Percentiles rank a stretch among this genome's conserved stretches.
phyloP scores from a whole-genome alignment of 441 rosid genomes.

The Omphalea diandra region DNA sequence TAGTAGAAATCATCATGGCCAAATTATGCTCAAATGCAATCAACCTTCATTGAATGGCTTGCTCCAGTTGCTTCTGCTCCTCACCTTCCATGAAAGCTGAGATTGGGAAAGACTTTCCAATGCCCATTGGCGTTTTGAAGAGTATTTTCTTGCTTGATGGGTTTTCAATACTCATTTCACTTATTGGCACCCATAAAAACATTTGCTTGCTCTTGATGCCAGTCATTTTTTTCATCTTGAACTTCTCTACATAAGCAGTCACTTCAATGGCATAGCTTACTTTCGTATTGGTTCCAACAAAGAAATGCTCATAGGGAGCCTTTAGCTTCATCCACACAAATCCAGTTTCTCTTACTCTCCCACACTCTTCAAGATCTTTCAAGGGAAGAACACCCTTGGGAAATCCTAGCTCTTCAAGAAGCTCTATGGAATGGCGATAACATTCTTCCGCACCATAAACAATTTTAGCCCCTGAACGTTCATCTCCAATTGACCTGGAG shows the following conservation, averaged over 20 bases:
- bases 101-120: slow-evolving; percentile 76
- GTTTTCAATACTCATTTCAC: slow-evolving; percentile 75
- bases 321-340: slow-evolving; percentile 91
- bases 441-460: slow-evolving; percentile 74
- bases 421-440: slow-evolving; percentile 55
- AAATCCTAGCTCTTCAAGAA: slow-evolving; percentile 83
- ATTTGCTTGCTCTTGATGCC: slow-evolving; percentile 88
- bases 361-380: slow-evolving; percentile 77
- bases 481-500: slow-evolving; percentile 27
- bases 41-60: slow-evolving; percentile 10
- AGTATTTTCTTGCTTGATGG: slow-evolving; percentile 47
- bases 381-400: slow-evolving; percentile 89
- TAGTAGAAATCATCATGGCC: not conserved
- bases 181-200: slow-evolving; percentile 82
- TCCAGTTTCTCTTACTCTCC: slow-evolving; percentile 81
- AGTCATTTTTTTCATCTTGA: slow-evolving; percentile 87
- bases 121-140: slow-evolving; percentile 90
- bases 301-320: slow-evolving; percentile 83
- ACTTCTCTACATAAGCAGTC: slow-evolving; percentile 75
- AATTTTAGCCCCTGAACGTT: slow-evolving; percentile 68
- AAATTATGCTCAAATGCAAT: not conserved
- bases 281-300: slow-evolving; percentile 49
- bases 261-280: slow-evolving; percentile 75
- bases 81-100: slow-evolving; percentile 73
- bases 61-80: slow-evolving; percentile 50